Evolutionary conservation across 1,284 basidiomycete genomes (phyloP), one percentile per base, ranked within the genome.

Genomic region (Kalmanozyma brasiliensis): DNA sequence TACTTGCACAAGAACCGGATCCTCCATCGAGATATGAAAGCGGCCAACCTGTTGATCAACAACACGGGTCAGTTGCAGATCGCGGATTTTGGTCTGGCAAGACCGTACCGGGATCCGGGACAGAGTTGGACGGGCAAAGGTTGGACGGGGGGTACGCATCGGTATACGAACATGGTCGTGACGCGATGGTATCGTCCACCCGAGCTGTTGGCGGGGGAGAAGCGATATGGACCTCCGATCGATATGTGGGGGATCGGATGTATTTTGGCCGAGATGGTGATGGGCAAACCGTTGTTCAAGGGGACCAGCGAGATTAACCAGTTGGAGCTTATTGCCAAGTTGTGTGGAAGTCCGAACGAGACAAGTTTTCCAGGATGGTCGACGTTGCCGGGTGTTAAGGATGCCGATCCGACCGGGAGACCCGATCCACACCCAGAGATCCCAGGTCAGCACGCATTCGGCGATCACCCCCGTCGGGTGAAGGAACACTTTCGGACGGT

Each of bases 181-280:
- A 98, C 95, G 9, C 85, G 94, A 38, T 98, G 96, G 95, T 98
- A 98, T 81, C 88, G 96, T 26, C 94, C 96, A 6, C 95, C 96
- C 0, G 95, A 99, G 84, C 85, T 99, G 2, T 85, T 98, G 16
- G 86, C 98, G 5, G 94, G 95, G 36, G 90, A 92, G 32, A 86
- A 89, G 44, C 74, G 91, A 70, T 98, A 98, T 79, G 92, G 92
- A 4, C 91, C 92, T 0, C 92, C 94, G 67, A 90, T 99, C 46
- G 95, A 99, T 83, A 89, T 98, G 81, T 99, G 95, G 96, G 94
- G 94, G n/a, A 89, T 98, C 47, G 95, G 94, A 87, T 94, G 94
- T 83, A 92, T 98, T 32, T 85, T 98, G 16, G 95, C 91, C 22
- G 95, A 98, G 83, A 98, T 98, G 93, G 94, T 94, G 82, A 87